Percentiles rank a stretch among this genome's conserved stretches.
phyloP scores from a whole-genome alignment of 345 rosid species.

The Populus davidiana region DNA sequence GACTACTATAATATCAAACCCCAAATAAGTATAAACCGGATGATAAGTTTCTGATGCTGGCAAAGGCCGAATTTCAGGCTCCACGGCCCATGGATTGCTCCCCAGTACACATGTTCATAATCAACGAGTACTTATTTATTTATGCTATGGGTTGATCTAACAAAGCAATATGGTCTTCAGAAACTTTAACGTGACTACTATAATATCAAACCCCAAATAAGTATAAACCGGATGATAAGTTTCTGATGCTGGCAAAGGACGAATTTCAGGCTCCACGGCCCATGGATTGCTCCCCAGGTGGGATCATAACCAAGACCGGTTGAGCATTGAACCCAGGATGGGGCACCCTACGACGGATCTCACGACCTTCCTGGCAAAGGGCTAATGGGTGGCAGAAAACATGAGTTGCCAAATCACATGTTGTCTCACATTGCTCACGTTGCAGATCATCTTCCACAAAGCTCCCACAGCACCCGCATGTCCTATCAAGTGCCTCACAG shows the following conservation, averaged over 20 bases:
- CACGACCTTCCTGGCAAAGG: slow-evolving; percentile 97
- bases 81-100: slow-evolving; percentile 76
- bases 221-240: slow-evolving; percentile 4
- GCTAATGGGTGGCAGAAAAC: slow-evolving; percentile 81
- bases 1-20: not conserved
- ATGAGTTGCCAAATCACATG: slow-evolving; percentile 76
- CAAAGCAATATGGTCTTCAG: not conserved
- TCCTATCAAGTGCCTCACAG: slow-evolving; percentile 72
- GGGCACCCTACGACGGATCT: slow-evolving; percentile 78
- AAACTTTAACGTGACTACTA: not conserved
- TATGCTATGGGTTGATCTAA: not conserved
- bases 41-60: not conserved
- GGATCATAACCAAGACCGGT: slow-evolving; percentile 63
- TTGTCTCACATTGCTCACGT: slow-evolving; percentile 66
- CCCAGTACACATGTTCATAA: slow-evolving; percentile 55
- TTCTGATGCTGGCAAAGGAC: not conserved
- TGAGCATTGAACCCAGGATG: slow-evolving; percentile 84
- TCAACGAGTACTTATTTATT: not conserved
- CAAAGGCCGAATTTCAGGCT: slow-evolving; percentile 24
- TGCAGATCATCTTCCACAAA: slow-evolving; percentile 64
- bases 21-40: slow-evolving; percentile 3
- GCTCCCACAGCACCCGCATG: slow-evolving; percentile 82
- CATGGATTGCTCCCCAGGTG: slow-evolving; percentile 78
- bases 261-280: slow-evolving; percentile 45
- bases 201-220: not conserved